Base-by-base conservation (phyloP, 768 basidiomycete genomes). In the Punctularia strigosozonata region DNA sequence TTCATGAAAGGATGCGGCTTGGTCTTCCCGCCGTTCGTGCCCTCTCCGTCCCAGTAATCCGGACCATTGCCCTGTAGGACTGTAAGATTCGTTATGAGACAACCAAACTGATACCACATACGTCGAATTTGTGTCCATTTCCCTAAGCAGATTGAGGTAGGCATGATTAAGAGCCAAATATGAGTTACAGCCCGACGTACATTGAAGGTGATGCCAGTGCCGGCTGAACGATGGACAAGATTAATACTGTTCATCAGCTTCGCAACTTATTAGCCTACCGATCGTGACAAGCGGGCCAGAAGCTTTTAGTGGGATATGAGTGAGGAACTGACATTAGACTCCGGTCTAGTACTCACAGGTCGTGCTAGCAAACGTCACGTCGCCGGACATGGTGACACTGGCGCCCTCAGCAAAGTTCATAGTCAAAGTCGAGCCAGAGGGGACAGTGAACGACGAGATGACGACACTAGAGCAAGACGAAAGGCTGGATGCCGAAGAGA, bases 261-360 rank as follows among this genome's bases (percentile, higher is more conserved):
- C 64, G 23, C 56, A 49, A n/a, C 4, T 56, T 51, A 5, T 73
- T 75, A 34, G 73, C 73, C 41, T n/a, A n/a, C n/a, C n/a, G n/a
- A n/a, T n/a, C n/a, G n/a, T n/a, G n/a, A n/a, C n/a, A n/a, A n/a
- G n/a, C n/a, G n/a, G n/a, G n/a, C n/a, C n/a, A n/a, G n/a, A n/a
- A n/a, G n/a, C n/a, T n/a, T n/a, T n/a, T n/a, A n/a, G n/a, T n/a
- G n/a, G n/a, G n/a, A n/a, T n/a, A n/a, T n/a, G n/a, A n/a, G n/a
- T n/a, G n/a, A n/a, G n/a, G n/a, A n/a, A n/a, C n/a, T n/a, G n/a
- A n/a, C n/a, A n/a, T n/a, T n/a, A 78, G 50, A 22, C 61, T 53
- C 50, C 77, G 73, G 26, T 77, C 55, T 10, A 71, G 75, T 12
- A 74, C 76, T 0, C 56, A 74, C 74, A 76, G 28, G 49, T 66